Base-by-base conservation (phyloP, 805 yeast genomes). In the Jamesozyma gamospora region DNA sequence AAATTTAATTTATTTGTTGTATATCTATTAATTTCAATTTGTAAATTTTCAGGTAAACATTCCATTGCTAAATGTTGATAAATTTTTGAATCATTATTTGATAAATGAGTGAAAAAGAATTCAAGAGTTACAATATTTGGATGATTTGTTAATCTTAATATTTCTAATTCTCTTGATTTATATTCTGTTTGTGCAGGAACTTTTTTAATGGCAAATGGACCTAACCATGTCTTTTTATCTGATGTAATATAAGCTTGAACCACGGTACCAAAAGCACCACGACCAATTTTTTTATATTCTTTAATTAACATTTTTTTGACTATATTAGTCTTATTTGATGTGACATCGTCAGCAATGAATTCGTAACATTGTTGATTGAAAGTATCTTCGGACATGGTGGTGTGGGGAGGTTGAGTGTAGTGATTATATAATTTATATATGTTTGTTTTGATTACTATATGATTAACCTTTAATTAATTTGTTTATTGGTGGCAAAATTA, bases 141-240 rank as follows among this genome's bases (percentile, higher is more conserved):
- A 60, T 83, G 94, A 48, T 75, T 71, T 9, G 87, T 82, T 25
- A 77, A 70, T 52, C 88, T 70, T 51, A 83, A 66, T 30, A 83
- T 77, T 58, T 82, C 90, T 51, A 83, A 66, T 60, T 83, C 94
- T 60, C 94, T 69, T 37, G 83, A 75, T 60, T 83, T 83, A 59
- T 82, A 83, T 58, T 83, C 94, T 0, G 92, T 83, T 53, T 83
- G 92, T 1, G 92, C 90, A 19, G 90, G 88, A 1, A 82, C 92
- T 49, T 85, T 73, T 53, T 83, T 83, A 43, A 83, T 82, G 16
- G 92, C 92, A 65, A 74, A 83, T 0, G 94, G 94, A 1, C 94
- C 94, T 30, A 77, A 63, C 83, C 85, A 78, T 30, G 56, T 51
- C 16, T 64, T 62, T 18, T 58, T 63, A 47, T 67, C 65, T 7